Base-by-base conservation (phyloP, 2,329 filamentous ascomycete genomes). In the Diaporthe sp. region DNA sequence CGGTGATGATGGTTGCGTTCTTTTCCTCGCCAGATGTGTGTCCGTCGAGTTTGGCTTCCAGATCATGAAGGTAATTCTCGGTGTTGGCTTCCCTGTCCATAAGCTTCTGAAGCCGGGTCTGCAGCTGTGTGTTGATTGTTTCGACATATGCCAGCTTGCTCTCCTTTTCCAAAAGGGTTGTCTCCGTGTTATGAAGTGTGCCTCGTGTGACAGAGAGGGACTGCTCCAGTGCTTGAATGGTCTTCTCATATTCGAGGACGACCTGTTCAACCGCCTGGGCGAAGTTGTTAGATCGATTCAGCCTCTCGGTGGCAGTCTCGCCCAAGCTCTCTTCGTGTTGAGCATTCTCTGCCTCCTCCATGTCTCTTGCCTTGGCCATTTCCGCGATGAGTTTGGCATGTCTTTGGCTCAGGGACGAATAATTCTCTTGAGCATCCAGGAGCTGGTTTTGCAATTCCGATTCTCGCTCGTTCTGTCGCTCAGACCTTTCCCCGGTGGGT, bases 171-270 rank as follows among this genome's bases (percentile, higher is more conserved):
- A 98, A 88, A 34, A 99, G 88, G 74, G 88, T 93, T 73, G 95
- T 97, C 83, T 99, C 97, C 0, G 94, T 96, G 78, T 88, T 93
- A 15, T 97, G 94, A 39, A 99, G 88, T 0, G 94, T 95, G 46
- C 94, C 89, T 74, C 97, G 91, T 1, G 97, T 98, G 81, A 92
- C 97, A 0, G 96, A 96, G 19, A 99, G 90, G 2, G 96, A 98
- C 69, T 95, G 92, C 84, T 99, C 97, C 22, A 99, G 89, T 72
- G 92, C 94, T 83, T 98, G 96, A 68, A 99, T 99, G 0, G 97
- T 99, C 88, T 98, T 98, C 83, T 99, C 97, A 82, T 99, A 99
- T 84, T 99, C 97, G 67, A 98, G 87, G 4, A 99, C 95, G 31
- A 99, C 95, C 81, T 98, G 94, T 81, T 99, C 97, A 28, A 99